Conservation (phyloP, 345 rosid genomes). For the Syzygium grande region DNA sequence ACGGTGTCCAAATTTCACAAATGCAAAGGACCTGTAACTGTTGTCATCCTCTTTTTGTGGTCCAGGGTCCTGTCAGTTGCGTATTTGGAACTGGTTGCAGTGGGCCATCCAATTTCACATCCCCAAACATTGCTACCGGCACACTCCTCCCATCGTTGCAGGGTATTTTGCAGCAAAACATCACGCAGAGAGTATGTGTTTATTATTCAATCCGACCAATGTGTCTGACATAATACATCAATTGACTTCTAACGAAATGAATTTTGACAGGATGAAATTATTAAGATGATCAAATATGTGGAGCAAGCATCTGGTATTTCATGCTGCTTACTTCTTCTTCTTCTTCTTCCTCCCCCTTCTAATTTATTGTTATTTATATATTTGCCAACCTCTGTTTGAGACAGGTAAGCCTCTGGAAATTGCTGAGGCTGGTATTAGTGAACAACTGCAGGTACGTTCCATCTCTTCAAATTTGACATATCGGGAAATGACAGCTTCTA, state of each 20-base stretch:
- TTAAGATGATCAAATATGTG: conserved; percentile 65
- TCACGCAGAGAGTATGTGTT: conserved; percentile 57
- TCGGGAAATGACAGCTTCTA: background rate
- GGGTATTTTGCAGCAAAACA: conserved; percentile 75
- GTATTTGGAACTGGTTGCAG: conserved; percentile 31
- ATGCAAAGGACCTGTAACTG: background rate
- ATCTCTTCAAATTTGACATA: background rate
- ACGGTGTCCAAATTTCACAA: background rate
- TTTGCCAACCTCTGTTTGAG: conserved; percentile 2
- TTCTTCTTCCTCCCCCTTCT: background rate
- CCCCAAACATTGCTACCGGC: conserved; percentile 34
- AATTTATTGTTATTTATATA: conserved; percentile 6
- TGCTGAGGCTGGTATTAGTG: conserved; percentile 37
- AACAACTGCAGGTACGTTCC: conserved; percentile 50
- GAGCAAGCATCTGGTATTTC: conserved; percentile 78
- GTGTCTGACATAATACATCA: background rate
- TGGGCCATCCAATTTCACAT: conserved; percentile 36
- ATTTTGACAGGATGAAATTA: conserved; percentile 80
- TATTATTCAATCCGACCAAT: background rate
- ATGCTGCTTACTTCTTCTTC: background rate
- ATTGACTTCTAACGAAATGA: background rate
- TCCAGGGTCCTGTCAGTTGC: conserved; percentile 58
- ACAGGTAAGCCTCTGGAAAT: conserved; percentile 63
- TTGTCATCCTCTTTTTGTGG: background rate
- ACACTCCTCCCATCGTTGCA: conserved; percentile 69